Base-by-base conservation (phyloP, 164 flowering plant genomes). In the Hamamelis virginiana region DNA sequence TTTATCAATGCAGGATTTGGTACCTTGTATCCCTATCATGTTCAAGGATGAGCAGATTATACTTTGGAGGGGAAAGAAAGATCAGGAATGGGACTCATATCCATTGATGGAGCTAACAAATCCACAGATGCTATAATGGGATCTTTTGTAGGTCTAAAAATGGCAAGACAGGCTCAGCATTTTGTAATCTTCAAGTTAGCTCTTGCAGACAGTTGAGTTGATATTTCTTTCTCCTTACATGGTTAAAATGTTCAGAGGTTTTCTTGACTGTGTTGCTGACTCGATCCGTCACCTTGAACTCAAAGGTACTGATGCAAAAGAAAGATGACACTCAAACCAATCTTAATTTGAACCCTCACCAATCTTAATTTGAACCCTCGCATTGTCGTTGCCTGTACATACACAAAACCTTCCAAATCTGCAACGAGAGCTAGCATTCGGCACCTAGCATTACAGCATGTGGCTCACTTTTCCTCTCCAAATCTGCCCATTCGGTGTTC, bases 1-100 rank as follows among this genome's bases (percentile, higher is more conserved):
- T 14, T 6, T 33, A 12, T 69, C 1, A 28, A 51, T 78, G 72
- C 90, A 94, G 98, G 97, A 94, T 81, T 76, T 94, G 78, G 98
- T 94, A 53, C 97, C 97, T 59, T 94, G 97, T 78, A 81, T 89
- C 55, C 97, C 97, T n/a, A 79, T 94, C 64, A 75, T 92, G 73
- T 85, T 90, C 82, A 94, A 94, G 82, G 87, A 85, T 65, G 90
- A 87, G 59, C 96, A 94, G 77, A 89, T 94, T 59, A 79, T 94
- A 57, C 79, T 92, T 28, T 94, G 98, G 98, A 83, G 87, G 68
- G 97, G 97, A 44, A 84, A 79, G 59, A 76, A 67, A 66, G 76
- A 72, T 55, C 55, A 41, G 59, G 77, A 72, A 19, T 51, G 68
- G 48, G 67, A 63, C 27, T 44, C 73, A 15, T 33, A 59, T 12